Conservation (phyloP, 164 flowering plant genomes). For the Echeveria elegans region DNA sequence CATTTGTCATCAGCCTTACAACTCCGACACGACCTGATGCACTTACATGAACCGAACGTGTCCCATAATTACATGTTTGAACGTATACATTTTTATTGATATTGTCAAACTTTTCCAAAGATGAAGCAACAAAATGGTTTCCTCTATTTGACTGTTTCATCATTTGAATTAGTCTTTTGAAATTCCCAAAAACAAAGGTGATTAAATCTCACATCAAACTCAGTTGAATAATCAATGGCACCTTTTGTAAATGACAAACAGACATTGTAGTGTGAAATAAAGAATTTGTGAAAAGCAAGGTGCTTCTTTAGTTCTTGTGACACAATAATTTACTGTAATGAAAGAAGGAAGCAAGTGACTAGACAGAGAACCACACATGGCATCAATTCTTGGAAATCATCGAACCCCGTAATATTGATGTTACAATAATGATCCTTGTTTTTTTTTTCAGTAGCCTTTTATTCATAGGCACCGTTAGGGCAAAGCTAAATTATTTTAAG, state of each 20-base stretch:
- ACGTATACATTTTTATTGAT: too few species aligned
- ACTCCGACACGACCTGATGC: background rate
- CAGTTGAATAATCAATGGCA: background rate
- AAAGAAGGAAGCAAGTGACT: background rate
- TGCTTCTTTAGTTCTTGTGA: background rate
- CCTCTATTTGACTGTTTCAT: background rate
- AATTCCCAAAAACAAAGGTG: background rate
- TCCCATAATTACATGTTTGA: too few species aligned
- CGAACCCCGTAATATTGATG: background rate
- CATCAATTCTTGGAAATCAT: background rate
- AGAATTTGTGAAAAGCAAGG: background rate
- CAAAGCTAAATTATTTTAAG: background rate
- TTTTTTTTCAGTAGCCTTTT: background rate
- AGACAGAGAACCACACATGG: background rate
- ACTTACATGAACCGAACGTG: too few species aligned
- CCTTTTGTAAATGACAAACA: background rate
- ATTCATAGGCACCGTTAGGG: background rate
- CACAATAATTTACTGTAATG: background rate
- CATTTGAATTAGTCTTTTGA: background rate
- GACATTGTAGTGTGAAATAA: background rate
- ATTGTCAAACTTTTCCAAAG: too few species aligned
- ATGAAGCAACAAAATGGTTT: too few species aligned
- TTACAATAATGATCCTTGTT: background rate
- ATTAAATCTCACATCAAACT: background rate
- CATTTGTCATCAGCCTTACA: background rate